phyloP scores from a whole-genome alignment of 169 alveolate species.

The Plasmodium chabaudi region DNA sequence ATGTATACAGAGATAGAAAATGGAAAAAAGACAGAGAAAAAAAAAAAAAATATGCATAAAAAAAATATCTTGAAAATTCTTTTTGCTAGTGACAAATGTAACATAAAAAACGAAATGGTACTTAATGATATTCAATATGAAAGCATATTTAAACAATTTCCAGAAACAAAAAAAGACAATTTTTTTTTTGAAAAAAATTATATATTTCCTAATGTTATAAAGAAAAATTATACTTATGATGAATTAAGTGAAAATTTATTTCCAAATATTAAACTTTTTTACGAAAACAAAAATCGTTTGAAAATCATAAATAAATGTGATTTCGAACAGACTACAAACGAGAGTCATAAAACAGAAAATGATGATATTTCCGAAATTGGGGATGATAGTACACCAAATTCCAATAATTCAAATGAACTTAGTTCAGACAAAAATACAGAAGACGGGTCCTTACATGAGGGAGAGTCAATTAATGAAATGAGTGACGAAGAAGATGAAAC shows the following conservation, averaged over 20 bases:
- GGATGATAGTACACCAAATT: not conserved
- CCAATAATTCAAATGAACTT: not conserved
- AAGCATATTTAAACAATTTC: not conserved
- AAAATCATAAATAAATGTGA: constrained; percentile 8
- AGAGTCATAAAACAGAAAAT: not conserved
- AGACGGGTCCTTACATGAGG: not conserved
- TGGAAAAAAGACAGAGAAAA: not conserved
- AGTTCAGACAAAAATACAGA: not conserved
- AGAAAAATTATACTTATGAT: constrained; percentile 13
- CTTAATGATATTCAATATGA: constrained; percentile 5
- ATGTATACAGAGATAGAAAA: constrained; percentile 14
- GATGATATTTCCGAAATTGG: not conserved
- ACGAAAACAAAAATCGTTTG: constrained; percentile 1
- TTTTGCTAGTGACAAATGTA: constrained; percentile 26
- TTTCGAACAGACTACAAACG: not conserved
- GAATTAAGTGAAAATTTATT: constrained; percentile 23
- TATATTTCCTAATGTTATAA: constrained; percentile 23
- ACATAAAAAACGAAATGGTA: constrained; percentile 12
- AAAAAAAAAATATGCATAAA: constrained; percentile 12
- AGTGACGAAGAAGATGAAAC: constrained; percentile 6
- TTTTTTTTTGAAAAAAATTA: constrained; percentile 32
- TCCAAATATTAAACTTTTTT: constrained; percentile 24
- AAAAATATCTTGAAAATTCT: constrained; percentile 33
- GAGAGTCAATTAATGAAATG: not conserved
- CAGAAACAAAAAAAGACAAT: not conserved